A percentile compares a stretch with the other conserved stretches of the same genome.
phyloP scores from a whole-genome alignment of 1,284 basidiomycete genomes.

The Microbotryum intermedium region DNA sequence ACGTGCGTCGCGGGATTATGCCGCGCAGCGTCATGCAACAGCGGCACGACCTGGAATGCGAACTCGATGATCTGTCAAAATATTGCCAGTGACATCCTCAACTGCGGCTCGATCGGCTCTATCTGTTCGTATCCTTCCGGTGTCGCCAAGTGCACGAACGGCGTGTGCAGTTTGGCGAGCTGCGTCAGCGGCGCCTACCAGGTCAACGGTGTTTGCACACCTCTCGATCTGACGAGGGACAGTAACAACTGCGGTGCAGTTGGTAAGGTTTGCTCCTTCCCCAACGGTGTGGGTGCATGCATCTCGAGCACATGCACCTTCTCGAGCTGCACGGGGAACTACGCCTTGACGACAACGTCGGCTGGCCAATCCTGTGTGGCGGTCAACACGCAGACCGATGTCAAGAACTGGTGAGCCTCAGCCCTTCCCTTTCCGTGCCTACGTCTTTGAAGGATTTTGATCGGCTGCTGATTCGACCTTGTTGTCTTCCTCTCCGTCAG shows the following conservation, averaged over 20 bases:
- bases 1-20: background rate
- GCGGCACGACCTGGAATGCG: background rate
- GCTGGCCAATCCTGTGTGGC: constrained; percentile 2
- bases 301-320: background rate
- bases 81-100: background rate
- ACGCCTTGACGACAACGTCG: background rate
- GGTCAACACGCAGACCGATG: background rate
- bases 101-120: constrained; percentile 13
- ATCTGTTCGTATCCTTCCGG: constrained; percentile 6
- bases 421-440: background rate
- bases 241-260: constrained; percentile 8
- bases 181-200: constrained; percentile 15
- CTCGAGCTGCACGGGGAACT: constrained; percentile 4
- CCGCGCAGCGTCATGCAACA: constrained; percentile 2
- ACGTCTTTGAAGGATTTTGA: background rate
- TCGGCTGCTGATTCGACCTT: background rate
- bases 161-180: constrained; percentile 7
- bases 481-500: background rate
- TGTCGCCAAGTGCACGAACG: background rate
- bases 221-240: constrained; percentile 1
- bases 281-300: background rate
- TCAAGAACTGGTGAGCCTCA: background rate
- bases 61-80: background rate
- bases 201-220: constrained; percentile 3
- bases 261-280: constrained; percentile 2